A percentile compares a stretch with the other conserved stretches of the same genome.
These are phyloP conservation scores for Vinca minor DNA, from an alignment of 257 asterid genomes.

Conservation along the genomic window DNA sequence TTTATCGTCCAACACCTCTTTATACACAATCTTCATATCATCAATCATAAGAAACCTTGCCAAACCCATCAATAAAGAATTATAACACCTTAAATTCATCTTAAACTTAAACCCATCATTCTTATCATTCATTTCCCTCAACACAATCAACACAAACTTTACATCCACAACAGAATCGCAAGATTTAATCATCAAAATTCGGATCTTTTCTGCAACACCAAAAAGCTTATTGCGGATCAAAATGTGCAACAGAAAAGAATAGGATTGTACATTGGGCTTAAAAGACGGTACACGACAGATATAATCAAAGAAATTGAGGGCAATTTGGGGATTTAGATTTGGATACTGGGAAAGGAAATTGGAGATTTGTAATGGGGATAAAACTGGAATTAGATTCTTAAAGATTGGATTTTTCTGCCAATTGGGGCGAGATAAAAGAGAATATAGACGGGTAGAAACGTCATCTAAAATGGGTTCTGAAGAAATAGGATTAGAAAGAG, in stretches of 20 bases:
- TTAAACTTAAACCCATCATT: slow-evolving; percentile 25
- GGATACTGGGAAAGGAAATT: slow-evolving; percentile 46
- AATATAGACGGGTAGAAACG: slow-evolving; percentile 31
- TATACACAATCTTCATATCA: slow-evolving; percentile 52
- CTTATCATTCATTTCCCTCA: slow-evolving; percentile 38
- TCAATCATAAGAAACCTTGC: slow-evolving; percentile 46
- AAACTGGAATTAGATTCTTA: slow-evolving; percentile 36
- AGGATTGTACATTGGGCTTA: slow-evolving; percentile 41
- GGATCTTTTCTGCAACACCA: slow-evolving; percentile 36
- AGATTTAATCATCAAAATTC: slow-evolving; percentile 48
- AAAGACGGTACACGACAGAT: slow-evolving; percentile 42
- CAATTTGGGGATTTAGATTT: slow-evolving; percentile 48
- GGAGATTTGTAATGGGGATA: slow-evolving; percentile 49
- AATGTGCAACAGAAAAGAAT: slow-evolving; percentile 41
- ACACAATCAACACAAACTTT: slow-evolving; percentile 24
- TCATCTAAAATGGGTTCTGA: slow-evolving; percentile 14
- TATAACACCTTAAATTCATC: slow-evolving; percentile 44
- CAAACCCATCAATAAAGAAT: slow-evolving; percentile 51
- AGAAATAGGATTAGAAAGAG: slow-evolving; percentile 6
- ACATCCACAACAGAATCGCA: slow-evolving; percentile 41
- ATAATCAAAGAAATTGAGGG: slow-evolving; percentile 38
- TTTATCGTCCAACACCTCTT: slow-evolving; percentile 51
- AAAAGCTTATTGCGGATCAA: slow-evolving; percentile 36
- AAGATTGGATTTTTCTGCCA: slow-evolving; percentile 63
- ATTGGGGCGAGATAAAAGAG: slow-evolving; percentile 43